Evolutionary conservation across 1,284 basidiomycete species (phyloP).

Genomic region (Leccinum subrobustum): DNA sequence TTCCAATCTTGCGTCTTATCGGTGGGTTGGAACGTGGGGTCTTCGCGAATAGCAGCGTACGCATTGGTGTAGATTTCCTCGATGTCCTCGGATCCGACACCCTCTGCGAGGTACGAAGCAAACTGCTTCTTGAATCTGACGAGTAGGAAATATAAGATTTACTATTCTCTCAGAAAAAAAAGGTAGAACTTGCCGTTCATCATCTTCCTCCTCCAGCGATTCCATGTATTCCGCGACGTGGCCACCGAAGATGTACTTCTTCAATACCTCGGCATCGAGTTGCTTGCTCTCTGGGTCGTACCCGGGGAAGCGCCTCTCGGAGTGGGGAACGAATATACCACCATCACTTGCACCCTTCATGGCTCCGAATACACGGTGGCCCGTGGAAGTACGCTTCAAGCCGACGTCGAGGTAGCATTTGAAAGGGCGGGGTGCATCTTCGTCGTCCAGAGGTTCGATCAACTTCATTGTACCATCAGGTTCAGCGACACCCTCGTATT

Average conservation of each 20-base stretch:
- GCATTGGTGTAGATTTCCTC: conserved; percentile 95
- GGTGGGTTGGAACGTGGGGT: conserved; percentile 88
- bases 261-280: conserved; percentile 92
- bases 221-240: conserved; percentile 99
- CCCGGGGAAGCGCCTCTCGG: conserved; percentile 97
- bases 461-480: conserved; percentile 85
- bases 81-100: conserved; percentile 94
- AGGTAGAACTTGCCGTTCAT: conserved; percentile 69
- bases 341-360: conserved; percentile 99
- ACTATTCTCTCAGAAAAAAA: not conserved
- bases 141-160: conserved; percentile 8
- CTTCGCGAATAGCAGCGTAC: conserved; percentile 93
- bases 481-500: conserved; percentile 95
- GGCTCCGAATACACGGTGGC: conserved; percentile 97
- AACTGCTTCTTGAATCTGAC: conserved; percentile 98
- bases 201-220: conserved; percentile 98
- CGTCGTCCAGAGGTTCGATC: conserved; percentile 85
- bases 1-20: conserved; percentile 96
- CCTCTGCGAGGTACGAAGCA: conserved; percentile 92
- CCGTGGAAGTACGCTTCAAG: conserved; percentile 97
- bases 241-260: conserved; percentile 98
- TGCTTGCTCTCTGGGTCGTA: conserved; percentile 94
- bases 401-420: conserved; percentile 99
- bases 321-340: conserved; percentile 98
- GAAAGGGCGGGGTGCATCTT: conserved; percentile 97